Evolutionary conservation across 441 rosid genomes (phyloP), one percentile per base, ranked within the genome.

Genomic region (Mallotus repandus): DNA sequence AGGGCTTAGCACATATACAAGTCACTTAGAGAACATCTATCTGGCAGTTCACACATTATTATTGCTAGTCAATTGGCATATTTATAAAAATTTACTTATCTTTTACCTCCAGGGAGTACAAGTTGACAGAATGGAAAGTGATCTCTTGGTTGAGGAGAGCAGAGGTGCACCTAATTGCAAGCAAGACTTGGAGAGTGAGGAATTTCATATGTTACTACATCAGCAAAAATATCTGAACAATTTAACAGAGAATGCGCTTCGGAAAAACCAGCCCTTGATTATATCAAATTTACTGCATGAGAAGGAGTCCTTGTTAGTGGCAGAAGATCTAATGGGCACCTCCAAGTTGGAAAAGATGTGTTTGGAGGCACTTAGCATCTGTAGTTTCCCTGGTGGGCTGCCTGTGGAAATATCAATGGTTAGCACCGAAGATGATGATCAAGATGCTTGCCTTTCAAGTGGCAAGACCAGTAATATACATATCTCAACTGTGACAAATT

Each of bases 211-310:
- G 15, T 69, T 90, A 78, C 76, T 91, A 45, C 85, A 84, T 70
- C 92, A 85, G 76, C 97, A 88, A 78, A 93, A 87, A 68, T 80
- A 82, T 79, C 80, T 95, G 53, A 83, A 83, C 81, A 85, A 66
- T 79, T 72, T 91, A 69, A 95, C 95, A 2, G 94, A 93, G 63
- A 89, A 78, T 4, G 98, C 99, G 2, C 91, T 95, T 16, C 74
- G 81, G 77, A 93, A 90, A 80, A 88, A 87, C 21, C 91, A 91
- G 79, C 97, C 93, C 0, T 80, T 88, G 77, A 85, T 93, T 61
- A 83, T 95, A 77, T 69, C 69, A 49, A 95, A 93, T 79, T 76
- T 93, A 21, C 63, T 73, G 79, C 98, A 93, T 70, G 93, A 93
- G 79, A 93, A 91, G 82, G 74, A 68, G 52, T 45, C 82, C 11